Conservation (phyloP, 75 land plant species). For the Picea glauca region DNA sequence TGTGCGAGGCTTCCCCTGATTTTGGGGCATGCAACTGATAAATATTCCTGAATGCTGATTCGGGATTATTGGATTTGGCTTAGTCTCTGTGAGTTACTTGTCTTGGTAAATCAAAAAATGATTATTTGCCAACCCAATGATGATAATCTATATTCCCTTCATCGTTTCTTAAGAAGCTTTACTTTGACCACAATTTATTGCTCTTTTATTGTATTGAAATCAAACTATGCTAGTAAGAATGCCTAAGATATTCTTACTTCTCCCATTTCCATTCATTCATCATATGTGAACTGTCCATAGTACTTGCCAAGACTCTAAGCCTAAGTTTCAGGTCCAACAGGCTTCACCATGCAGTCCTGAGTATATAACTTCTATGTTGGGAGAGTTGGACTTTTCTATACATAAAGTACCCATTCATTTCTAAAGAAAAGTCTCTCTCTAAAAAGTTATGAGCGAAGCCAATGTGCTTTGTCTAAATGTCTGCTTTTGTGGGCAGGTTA, state of each 20-base stretch:
- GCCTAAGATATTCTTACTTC: neutral
- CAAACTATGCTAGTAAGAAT: neutral
- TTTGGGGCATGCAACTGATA: neutral
- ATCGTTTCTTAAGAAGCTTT: too few species aligned
- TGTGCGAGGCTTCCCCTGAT: constrained; percentile 6
- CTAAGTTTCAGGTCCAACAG: neutral
- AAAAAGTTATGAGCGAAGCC: neutral
- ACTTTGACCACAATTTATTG: too few species aligned
- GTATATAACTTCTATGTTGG: neutral
- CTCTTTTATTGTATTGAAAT: neutral
- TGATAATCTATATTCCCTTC: neutral
- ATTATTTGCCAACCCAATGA: too few species aligned
- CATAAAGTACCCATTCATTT: too few species aligned
- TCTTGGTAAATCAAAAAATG: too few species aligned
- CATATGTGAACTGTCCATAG: neutral
- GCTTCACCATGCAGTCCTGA: neutral
- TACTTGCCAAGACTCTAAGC: neutral
- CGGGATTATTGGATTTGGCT: neutral
- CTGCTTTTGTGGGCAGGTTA: neutral
- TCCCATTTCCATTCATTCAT: neutral
- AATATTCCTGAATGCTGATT: too few species aligned
- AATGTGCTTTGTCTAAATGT: neutral
- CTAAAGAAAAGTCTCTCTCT: neutral
- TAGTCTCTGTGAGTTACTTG: neutral
- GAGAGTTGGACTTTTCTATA: neutral